Base-by-base conservation (phyloP, 148 eudicot genomes). In the Dianthus caryophyllus region DNA sequence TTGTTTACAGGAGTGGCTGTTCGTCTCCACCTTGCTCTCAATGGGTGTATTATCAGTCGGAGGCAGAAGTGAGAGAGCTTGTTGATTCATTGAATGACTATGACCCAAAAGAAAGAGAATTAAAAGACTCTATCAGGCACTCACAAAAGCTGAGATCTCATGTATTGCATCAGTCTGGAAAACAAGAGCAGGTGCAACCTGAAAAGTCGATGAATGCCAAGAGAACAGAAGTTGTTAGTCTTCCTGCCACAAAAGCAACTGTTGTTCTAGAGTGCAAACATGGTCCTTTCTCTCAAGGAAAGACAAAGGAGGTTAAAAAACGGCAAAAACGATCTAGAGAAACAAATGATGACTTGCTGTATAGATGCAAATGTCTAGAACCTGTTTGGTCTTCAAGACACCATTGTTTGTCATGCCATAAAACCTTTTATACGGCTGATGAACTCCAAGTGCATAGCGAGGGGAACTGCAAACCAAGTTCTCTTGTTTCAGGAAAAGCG, bases 351-450 rank as follows among this genome's bases (percentile, higher is more conserved):
- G 84, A 69, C 15, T 75, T 68, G 61, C 48, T 82, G 66, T 77
- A 69, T 61, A 75, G 95, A 74, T 88, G 95, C 66, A 73, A 65
- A 59, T 88, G 95, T 71, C 80, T 88, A 64, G 88, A 88, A 74
- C 88, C 82, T 7, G 62, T 85, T 55, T 82, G 88, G 84, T 76
- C 71, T 47, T 75, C 82, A 47, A 80, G 82, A 70, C 61, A 73
- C 51, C 95, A 88, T 74, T 88, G 90, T 66, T 25, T 73, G 57
- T 68, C 74, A 52, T 88, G 88, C 76, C 95, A 88, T 67, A 77
- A 61, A 72, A 75, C 85, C 47, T 84, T 78, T 72, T 39, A 67
- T n/a, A 75, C 77, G 24, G 70, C 65, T 26, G 65, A 64, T 61
- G 88, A 85, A 49, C 77, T 83, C 18, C 72, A 78, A 17, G 61